Evolutionary conservation across 1,284 basidiomycete genomes (phyloP).

Genomic region (Ustilago lituana): DNA sequence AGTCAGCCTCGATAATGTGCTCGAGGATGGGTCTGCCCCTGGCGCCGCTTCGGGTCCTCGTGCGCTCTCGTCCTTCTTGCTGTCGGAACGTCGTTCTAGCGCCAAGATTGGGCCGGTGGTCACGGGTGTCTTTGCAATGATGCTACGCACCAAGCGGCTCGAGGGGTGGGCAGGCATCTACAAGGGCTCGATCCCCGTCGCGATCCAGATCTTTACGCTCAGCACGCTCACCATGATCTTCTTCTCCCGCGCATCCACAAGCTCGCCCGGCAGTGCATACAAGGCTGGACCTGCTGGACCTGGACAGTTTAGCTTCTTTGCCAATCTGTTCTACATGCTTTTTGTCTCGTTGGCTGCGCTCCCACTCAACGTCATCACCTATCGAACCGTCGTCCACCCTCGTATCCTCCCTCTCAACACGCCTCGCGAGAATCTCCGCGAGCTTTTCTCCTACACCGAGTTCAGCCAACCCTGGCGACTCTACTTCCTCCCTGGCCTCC

Average conservation of each 20-base stretch:
- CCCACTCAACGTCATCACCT: constrained; percentile 59
- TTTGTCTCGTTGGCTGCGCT: constrained; percentile 50
- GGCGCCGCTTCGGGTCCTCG: constrained; percentile 30
- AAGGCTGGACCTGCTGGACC: constrained; percentile 55
- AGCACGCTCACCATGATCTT: constrained; percentile 52
- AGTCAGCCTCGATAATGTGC: constrained; percentile 62
- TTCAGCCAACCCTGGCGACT: constrained; percentile 61
- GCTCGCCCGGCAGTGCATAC: constrained; percentile 51
- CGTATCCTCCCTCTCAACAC: constrained; percentile 42
- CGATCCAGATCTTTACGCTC: constrained; percentile 43
- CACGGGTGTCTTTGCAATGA: constrained; percentile 58
- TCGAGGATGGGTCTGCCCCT: constrained; percentile 56
- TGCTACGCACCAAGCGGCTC: constrained; percentile 54
- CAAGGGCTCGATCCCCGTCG: constrained; percentile 54
- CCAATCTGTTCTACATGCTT: constrained; percentile 57
- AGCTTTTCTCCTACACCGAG: constrained; percentile 58
- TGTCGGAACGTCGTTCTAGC: constrained; percentile 47
- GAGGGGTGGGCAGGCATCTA: constrained; percentile 65
- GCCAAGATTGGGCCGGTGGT: constrained; percentile 66
- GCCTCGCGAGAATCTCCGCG: constrained; percentile 47
- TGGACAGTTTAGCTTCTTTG: constrained; percentile 57
- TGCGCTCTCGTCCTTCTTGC: constrained; percentile 47
- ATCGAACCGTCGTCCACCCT: constrained; percentile 63
- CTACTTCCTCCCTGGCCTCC: constrained; percentile 58
- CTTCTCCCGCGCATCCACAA: constrained; percentile 36